Evolutionary conservation across 2,329 filamentous ascomycete genomes (phyloP).

Genomic region (Geosmithia flava): DNA sequence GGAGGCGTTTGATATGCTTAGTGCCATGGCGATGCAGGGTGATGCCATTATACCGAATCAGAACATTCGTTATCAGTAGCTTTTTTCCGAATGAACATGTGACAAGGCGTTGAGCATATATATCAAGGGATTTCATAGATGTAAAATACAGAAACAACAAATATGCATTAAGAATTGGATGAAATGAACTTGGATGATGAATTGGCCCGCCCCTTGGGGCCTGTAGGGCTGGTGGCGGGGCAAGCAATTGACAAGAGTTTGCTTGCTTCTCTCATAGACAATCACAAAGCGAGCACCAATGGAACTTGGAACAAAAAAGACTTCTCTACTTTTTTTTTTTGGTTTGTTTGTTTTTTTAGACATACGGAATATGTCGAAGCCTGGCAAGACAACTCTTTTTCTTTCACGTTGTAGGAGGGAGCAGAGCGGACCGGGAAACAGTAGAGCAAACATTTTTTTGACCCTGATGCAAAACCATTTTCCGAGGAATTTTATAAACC

Average conservation of each 20-base stretch:
- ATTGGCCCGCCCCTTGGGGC: too few relatives aligned
- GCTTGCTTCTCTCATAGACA: slow-evolving; percentile 13
- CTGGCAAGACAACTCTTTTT: not conserved
- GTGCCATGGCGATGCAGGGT: slow-evolving; percentile 11
- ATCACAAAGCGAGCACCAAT: not conserved
- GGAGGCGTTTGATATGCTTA: slow-evolving; percentile 17
- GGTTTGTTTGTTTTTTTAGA: not conserved
- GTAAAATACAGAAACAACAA: too few relatives aligned
- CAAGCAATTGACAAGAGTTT: not conserved
- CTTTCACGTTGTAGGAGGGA: not conserved
- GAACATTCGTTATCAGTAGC: not conserved
- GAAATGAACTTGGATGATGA: too few relatives aligned
- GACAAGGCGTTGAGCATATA: not conserved
- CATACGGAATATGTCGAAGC: not conserved
- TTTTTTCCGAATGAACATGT: not conserved
- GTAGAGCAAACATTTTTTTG: slow-evolving; percentile 28
- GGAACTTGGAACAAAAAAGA: not conserved
- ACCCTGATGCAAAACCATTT: slow-evolving; percentile 34
- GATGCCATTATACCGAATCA: slow-evolving; percentile 1
- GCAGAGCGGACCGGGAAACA: slow-evolving; percentile 17
- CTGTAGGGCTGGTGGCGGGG: not conserved
- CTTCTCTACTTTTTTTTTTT: not conserved
- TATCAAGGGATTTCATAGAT: not conserved
- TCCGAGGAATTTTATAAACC: slow-evolving; percentile 34
- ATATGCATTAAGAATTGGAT: too few relatives aligned